These are phyloP conservation scores for Aspergillus glaucus DNA, from an alignment of 2,329 filamentous ascomycete genomes.

Conservation along the genomic window DNA sequence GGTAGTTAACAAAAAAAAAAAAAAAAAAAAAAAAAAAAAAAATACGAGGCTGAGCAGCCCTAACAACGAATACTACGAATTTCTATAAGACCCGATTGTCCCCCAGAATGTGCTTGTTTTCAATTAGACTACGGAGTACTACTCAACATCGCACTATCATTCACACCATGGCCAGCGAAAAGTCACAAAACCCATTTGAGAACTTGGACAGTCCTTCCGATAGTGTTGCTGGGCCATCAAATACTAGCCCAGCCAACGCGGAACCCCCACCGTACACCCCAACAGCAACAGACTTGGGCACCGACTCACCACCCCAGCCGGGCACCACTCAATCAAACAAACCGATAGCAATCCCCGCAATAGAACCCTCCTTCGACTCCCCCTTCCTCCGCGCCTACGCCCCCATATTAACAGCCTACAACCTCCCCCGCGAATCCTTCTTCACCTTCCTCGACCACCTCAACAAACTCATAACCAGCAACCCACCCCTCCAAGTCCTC, in stretches of 20 bases:
- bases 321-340: neutral
- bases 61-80: too few species aligned
- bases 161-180: neutral
- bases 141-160: too few species aligned
- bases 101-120: too few species aligned
- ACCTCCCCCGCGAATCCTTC: conserved; percentile 2
- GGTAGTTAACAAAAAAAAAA: too few species aligned
- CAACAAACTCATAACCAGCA: conserved; percentile 18
- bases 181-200: neutral
- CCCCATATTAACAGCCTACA: neutral
- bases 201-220: neutral
- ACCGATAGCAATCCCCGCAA: neutral
- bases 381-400: neutral
- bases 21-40: too few species aligned
- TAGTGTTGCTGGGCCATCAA: neutral
- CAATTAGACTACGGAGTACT: too few species aligned
- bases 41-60: too few species aligned
- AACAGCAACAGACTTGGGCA: neutral
- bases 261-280: neutral
- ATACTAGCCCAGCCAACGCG: neutral
- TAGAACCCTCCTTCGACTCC: neutral
- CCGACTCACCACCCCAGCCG: neutral
- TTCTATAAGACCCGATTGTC: too few species aligned
- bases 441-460: conserved; percentile 21
- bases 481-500: conserved; percentile 21